These are phyloP conservation scores for Seminavis robusta DNA, from an alignment of 108 stramenopile genomes.

Conservation along the genomic window DNA sequence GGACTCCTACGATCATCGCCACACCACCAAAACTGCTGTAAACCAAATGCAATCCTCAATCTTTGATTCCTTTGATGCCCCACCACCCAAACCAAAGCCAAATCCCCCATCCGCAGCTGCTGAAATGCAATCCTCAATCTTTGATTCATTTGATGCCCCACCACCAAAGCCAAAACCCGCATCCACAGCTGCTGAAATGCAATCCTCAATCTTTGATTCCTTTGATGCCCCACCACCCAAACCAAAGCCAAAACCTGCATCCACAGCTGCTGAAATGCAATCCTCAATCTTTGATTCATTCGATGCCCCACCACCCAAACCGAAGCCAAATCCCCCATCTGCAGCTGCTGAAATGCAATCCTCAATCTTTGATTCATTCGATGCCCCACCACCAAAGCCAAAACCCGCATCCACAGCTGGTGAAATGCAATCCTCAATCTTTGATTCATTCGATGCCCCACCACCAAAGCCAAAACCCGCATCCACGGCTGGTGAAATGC, in stretches of 20 bases:
- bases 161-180: background rate
- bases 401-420: constrained; percentile 17
- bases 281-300: constrained; percentile 47
- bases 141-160: constrained; percentile 37
- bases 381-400: constrained; percentile 20
- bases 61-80: constrained; percentile 54
- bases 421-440: constrained; percentile 42
- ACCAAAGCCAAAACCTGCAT: constrained; percentile 18
- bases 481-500: constrained; percentile 11
- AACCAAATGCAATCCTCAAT: constrained; percentile 36
- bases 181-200: background rate
- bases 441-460: constrained; percentile 52
- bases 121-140: constrained; percentile 47
- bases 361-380: constrained; percentile 62
- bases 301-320: constrained; percentile 24
- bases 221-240: constrained; percentile 41
- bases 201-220: constrained; percentile 57
- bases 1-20: constrained; percentile 22
- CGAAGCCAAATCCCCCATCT: constrained; percentile 40
- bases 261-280: constrained; percentile 4
- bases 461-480: too few species aligned
- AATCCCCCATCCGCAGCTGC: background rate
- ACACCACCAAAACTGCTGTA: background rate
- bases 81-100: constrained; percentile 16
- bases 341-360: constrained; percentile 43